Evolutionary conservation across 345 rosid genomes (phyloP), one percentile per base, ranked within the genome.

Genomic region (Geranium brycei): DNA sequence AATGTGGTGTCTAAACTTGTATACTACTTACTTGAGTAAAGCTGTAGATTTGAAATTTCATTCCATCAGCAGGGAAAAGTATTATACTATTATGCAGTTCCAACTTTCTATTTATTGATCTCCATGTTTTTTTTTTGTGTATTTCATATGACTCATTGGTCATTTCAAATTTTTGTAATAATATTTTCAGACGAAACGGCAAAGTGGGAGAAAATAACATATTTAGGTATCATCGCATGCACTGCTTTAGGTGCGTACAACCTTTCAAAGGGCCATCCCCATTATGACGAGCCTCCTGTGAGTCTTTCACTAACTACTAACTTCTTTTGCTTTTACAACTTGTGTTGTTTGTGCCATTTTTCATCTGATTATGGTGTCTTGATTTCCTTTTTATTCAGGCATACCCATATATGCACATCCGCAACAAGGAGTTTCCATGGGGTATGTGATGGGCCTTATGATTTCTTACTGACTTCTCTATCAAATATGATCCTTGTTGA

Each of bases 341-440:
- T 57, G 51, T 72, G 18, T 59, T 41, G 15, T 28, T 60, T 4
- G 0, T 64, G 60, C 47, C 58, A 41, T n/a, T 1, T 19, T 31
- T 19, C 28, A 28, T 35, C 62, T 68, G 59, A 77, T 28, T 35
- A 16, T 56, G 28, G n/a, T 63, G 2, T n/a, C 40, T 61, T 31
- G 61, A 7, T 61, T 62, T 55, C 70, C 30, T 57, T 35, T 61
- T 31, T 17, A 19, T 73, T 72, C 89, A 93, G 99, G 59, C 92
- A 0, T 93, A 88, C 66, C 80, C 88, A 0, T 88, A 87, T 77
- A n/a, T 93, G 85, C 96, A 88, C 80, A 81, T 93, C 74, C 97
- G 96, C 71, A 91, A 87, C 77, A 93, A 91, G 84, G 97, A 93
- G 86, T 93, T 91, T 53, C 97, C 99, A 55, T 93, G 95, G 99